phyloP scores from a whole-genome alignment of 2,329 filamentous ascomycete species.

The Epichloe elymi region DNA sequence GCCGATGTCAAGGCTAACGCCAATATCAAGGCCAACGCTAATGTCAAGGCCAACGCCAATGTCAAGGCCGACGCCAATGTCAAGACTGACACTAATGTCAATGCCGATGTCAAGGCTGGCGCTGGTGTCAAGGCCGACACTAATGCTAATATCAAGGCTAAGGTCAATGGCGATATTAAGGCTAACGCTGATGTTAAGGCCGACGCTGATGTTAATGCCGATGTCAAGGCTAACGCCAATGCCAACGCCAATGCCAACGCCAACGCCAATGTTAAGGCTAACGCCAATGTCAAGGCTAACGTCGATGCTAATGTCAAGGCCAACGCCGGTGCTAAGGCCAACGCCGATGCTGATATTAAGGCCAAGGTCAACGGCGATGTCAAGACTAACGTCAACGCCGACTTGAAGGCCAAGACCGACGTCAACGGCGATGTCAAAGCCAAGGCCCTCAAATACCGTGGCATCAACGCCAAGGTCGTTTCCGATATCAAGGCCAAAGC shows the following conservation, averaged over 20 bases:
- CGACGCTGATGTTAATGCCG: accelerated
- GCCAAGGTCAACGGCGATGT: too few relatives aligned
- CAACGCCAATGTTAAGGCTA: neutral
- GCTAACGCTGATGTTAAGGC: too few relatives aligned
- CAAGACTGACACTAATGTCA: accelerated
- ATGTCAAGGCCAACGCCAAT: neutral
- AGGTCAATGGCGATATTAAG: accelerated
- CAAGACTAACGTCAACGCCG: too few relatives aligned
- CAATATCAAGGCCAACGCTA: neutral
- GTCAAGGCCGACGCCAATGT: neutral
- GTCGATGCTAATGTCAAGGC: too few relatives aligned
- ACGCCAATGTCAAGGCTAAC: neutral
- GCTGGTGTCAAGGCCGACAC: too few relatives aligned
- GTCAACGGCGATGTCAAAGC: neutral
- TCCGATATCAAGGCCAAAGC: too few relatives aligned
- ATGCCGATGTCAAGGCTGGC: accelerated
- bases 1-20: neutral
- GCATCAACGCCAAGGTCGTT: too few relatives aligned
- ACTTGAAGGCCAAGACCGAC: too few relatives aligned
- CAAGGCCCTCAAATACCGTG: neutral
- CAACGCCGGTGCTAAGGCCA: too few relatives aligned
- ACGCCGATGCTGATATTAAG: too few relatives aligned
- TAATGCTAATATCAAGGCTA: accelerated
- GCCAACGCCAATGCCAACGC: accelerated
- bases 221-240: neutral